Base-by-base conservation (phyloP, 164 flowering plant genomes). In the Vitis rupestris region DNA sequence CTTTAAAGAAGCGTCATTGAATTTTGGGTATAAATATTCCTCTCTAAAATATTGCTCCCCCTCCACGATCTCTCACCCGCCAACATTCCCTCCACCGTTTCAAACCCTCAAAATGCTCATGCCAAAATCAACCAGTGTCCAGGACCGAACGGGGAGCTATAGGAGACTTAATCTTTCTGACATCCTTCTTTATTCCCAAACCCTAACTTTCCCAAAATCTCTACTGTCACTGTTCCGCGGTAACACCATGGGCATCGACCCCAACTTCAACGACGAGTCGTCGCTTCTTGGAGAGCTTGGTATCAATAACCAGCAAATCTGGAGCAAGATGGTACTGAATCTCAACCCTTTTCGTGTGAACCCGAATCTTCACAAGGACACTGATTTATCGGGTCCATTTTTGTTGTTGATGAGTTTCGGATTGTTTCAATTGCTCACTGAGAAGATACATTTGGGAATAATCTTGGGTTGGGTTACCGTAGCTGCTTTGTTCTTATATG, bases 231-330 rank as follows among this genome's bases (percentile, higher is more conserved):
- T 4, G 44, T 31, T 74, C 70, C 51, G 65, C 54, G 66, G 59
- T 0, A 76, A 75, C 2, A 31, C 69, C 30, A 72, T 75, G 10
- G 44, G 4, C 44, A 31, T 4, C 44, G 44, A 6, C 44, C 0
- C 44, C 44, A 62, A 19, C 29, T 88, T 89, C 79, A 93, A 86
- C 13, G 94, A 89, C 68, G 97, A 91, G 76, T 91, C 78, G 49
- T 90, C 97, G 8, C 82, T 90, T n/a, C 86, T 94, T 5, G 98
- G 91, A 77, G 98, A 94, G 63, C 90, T 94, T 47, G 98, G 96
- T 10, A 92, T 92, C 69, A 88, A 92, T 74, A 88, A 97, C 0
- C 84, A 81, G 27, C 97, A 89, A 78, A 94, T 94, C 82, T 90
- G 92, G 92, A 79, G 69, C 16, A 92, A 94, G 64, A 86, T 92